Evolutionary conservation across 1,284 basidiomycete species (phyloP).

Genomic region (Moniliella sp.): DNA sequence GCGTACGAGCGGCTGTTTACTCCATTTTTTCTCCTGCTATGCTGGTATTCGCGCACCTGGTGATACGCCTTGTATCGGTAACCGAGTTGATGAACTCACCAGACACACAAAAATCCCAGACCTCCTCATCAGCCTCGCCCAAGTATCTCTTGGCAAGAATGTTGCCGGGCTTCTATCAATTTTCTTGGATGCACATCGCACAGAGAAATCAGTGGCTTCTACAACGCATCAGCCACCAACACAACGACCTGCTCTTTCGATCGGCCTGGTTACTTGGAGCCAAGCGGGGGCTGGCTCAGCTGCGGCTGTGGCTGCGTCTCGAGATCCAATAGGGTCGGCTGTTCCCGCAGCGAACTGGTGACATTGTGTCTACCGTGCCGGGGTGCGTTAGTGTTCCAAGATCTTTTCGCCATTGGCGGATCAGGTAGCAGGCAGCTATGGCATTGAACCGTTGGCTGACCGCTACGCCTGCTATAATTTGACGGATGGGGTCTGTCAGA

Average conservation of each 20-base stretch:
- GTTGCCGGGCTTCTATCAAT: constrained; percentile 95
- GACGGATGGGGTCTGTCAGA: constrained; percentile 78
- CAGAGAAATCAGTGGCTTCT: constrained; percentile 83
- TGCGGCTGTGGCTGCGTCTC: constrained; percentile 45
- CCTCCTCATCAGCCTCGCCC: constrained; percentile 88
- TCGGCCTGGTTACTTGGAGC: constrained; percentile 47
- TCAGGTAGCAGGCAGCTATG: constrained; percentile 41
- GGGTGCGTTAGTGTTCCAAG: constrained; percentile 58
- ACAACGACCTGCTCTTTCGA: constrained; percentile 58
- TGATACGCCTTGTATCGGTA: constrained; percentile 93
- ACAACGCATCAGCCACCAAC: constrained; percentile 71
- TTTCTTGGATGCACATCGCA: constrained; percentile 98
- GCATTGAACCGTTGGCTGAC: constrained; percentile 10
- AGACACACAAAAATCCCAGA: constrained; percentile 97
- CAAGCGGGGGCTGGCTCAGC: constrained; percentile 35
- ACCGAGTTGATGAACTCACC: constrained; percentile 96
- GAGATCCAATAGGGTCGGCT: constrained; percentile 22
- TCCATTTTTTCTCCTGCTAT: no score
- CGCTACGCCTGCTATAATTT: constrained; percentile 15
- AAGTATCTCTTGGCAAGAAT: constrained; percentile 78
- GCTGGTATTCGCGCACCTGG: no score
- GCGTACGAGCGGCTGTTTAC: no score
- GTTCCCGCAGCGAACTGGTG: constrained; percentile 4
- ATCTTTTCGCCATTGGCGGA: constrained; percentile 52
- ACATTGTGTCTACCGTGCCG: constrained; percentile 24